Percentiles rank a stretch among this genome's conserved stretches.
Evolutionary conservation across 1,284 basidiomycete genomes (phyloP).

Genomic region (Sporisorium exsertum): DNA sequence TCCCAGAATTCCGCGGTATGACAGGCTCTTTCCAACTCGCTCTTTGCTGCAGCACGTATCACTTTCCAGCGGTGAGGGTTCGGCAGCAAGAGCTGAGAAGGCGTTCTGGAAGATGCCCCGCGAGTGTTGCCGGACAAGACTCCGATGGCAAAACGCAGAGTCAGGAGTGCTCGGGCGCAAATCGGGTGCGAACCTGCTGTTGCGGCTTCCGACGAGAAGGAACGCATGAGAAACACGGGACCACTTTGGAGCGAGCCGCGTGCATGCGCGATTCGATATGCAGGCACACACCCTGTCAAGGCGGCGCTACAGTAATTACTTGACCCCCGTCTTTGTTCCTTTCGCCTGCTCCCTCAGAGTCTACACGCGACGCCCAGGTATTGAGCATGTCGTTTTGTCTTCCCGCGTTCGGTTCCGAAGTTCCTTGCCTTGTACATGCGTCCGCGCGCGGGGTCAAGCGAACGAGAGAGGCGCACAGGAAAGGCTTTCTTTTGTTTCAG

Average conservation of each 20-base stretch:
- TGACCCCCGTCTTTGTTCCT: not conserved
- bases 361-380: not conserved
- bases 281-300: not conserved
- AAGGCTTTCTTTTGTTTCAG: not conserved
- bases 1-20: too few relatives aligned
- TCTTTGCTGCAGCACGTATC: too few relatives aligned
- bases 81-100: too few relatives aligned
- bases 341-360: not conserved
- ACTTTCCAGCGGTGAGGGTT: too few relatives aligned
- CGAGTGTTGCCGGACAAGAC: not conserved
- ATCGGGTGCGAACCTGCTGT: not conserved
- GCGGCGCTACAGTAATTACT: not conserved
- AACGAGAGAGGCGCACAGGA: not conserved
- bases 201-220: slow-evolving; percentile 4
- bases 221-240: slow-evolving; percentile 32
- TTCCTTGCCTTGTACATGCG: not conserved
- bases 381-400: not conserved
- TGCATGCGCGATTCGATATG: not conserved
- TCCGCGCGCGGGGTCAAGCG: not conserved
- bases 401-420: not conserved
- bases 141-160: not conserved
- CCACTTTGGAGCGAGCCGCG: not conserved
- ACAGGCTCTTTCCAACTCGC: too few relatives aligned
- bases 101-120: too few relatives aligned
- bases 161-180: not conserved